Conservation (phyloP, 2,329 filamentous ascomycete species). For the Pseudogymnoascus sp. region DNA sequence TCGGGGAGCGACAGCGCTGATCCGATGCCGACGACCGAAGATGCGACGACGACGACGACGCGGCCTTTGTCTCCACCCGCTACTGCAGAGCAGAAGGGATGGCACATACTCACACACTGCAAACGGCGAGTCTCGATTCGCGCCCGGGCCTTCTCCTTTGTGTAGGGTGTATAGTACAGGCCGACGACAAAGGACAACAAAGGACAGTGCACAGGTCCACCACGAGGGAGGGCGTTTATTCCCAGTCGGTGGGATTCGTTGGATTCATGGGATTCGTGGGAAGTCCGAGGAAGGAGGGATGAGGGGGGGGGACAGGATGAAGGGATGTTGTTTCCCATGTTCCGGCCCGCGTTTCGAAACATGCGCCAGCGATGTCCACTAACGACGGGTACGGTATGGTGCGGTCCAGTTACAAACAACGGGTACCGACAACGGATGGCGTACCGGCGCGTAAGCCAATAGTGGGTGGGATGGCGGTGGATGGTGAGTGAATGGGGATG, state of each 20-base stretch:
- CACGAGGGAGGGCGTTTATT: neutral
- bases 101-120: neutral
- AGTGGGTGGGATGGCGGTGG: neutral
- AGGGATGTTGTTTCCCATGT: neutral
- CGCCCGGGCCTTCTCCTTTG: neutral
- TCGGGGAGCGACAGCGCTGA: neutral
- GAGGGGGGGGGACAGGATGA: neutral
- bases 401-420: neutral
- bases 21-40: slow-evolving; percentile 1
- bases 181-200: neutral
- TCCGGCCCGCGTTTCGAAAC: neutral
- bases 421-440: neutral
- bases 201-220: neutral
- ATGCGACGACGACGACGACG: neutral
- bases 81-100: neutral
- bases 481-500: neutral
- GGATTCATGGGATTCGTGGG: neutral
- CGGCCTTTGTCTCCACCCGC: neutral
- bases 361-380: neutral
- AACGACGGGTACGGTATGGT: neutral
- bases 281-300: neutral
- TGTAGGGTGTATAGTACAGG: neutral
- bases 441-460: neutral
- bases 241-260: neutral
- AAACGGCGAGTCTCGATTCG: neutral